Base-by-base conservation (phyloP, 2,329 filamentous ascomycete genomes). In the Seiridium unicorne region DNA sequence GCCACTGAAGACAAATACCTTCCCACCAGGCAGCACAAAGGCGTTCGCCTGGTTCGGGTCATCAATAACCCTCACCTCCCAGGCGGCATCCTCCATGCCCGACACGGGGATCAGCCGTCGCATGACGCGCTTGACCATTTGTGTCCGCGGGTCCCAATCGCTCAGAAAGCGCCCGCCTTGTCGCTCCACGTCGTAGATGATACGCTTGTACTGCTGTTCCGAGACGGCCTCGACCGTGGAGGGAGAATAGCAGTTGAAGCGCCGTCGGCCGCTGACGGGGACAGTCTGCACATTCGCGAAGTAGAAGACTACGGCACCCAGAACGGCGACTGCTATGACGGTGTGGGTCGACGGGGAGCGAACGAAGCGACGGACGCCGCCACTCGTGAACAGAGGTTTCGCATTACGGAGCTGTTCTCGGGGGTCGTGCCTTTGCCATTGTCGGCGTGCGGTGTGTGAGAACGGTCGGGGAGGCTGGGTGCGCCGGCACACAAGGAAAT, bases 1-100 rank as follows among this genome's bases (percentile, higher is more conserved):
- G 44, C 91, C 90, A 63, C 85, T 89, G 69, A 87, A 89, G 2
- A 94, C 90, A 70, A 93, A 93, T 0, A 94, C 90, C 67, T 93
- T 92, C 32, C 90, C 90, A 4, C 87, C 90, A 0, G 91, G 90
- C 5, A 92, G 81, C 1, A 94, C 90, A 69, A 93, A 92, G 0
- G 91, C 91, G 67, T 94, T 94, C 64, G 82, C 80, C 44, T 82
- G 83, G 46, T 68, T 77, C 26, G 79, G 79, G 61, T 88, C 87
- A n/a, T 91, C 82, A 67, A 94, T 92, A 5, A 94, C 90, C 66
- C 83, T 79, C 3, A 93, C 81, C 74, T 92, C 88, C 90, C 91
- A 93, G 10, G 84, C 70, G 60, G 82, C 75, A 63, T 81, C 74
- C 58, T 73, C 68, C 76, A 90, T 76, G 4, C 88, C 88, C 64